Base-by-base conservation (phyloP, 2,329 filamentous ascomycete genomes). In the Talaromyces sp. region DNA sequence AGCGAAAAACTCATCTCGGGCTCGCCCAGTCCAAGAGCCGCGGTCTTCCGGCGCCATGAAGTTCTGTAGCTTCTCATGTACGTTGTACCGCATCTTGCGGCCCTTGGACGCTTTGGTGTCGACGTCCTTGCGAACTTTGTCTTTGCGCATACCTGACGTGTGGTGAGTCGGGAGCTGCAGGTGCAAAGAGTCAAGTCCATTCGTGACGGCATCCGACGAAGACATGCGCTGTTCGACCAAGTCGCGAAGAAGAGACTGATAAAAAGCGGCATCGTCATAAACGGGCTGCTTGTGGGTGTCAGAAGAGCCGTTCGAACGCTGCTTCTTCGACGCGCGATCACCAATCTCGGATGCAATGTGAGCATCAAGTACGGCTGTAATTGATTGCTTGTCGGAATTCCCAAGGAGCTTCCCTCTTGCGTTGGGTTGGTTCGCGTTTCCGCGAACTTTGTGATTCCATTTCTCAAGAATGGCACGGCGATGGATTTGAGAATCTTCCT, bases 51-150 rank as follows among this genome's bases (percentile, higher is more conserved):
- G 88, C 11, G 93, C 93, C 92, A 97, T 97, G 72, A 98, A 98
- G 75, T 97, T 97, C 78, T 96, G 91, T 71, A 99, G 77, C 80
- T 98, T 98, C 80, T 98, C 93, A 72, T 98, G 93, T 53, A 97
- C 92, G 17, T 91, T 95, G 77, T 93, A 99, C 44, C 92, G 84
- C 83, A 99, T 85, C 80, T 97, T 97, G 56, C 95, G 83, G 6
- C 95, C 95, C 77, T 98, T 98, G 73, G 91, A 96, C 0, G 95
- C 95, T 73, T 93, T 95, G 22, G 93, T 93, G 74, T 99, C 95
- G 4, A 98, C 90, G 32, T 88, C 85, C 72, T 91, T 90, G 77
- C 90, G 89, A 62, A 89, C 84, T 81, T 93, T 96, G 65, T 78
- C 75, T 62, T 78, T 78, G 55, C 75, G 75, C 74, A 78, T 78